These are phyloP conservation scores for Pseudocercospora macadamiae DNA, from an alignment of 2,329 filamentous ascomycete genomes.

Conservation along the genomic window DNA sequence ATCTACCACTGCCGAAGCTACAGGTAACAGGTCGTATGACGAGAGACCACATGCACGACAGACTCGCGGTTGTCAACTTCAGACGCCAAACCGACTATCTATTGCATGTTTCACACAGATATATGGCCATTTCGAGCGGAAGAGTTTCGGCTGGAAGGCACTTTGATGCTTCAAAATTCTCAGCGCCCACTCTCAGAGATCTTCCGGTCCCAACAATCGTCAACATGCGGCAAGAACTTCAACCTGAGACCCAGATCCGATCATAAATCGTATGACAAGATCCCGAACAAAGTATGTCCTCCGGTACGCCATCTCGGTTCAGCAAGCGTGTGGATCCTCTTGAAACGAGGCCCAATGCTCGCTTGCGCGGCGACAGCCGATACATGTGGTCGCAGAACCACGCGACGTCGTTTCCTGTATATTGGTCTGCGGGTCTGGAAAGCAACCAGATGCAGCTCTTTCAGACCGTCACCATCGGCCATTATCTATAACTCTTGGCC, in stretches of 20 bases:
- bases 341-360: not conserved
- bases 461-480: not conserved
- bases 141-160: not conserved
- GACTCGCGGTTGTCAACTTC: not conserved
- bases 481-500: constrained; percentile 13
- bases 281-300: not conserved
- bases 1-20: not conserved
- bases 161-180: too few relatives aligned
- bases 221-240: not conserved
- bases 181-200: not conserved
- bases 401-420: not conserved
- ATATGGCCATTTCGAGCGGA: not conserved
- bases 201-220: not conserved
- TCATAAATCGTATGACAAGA: not conserved
- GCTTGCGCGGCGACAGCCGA: not conserved
- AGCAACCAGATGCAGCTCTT: not conserved
- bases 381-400: not conserved
- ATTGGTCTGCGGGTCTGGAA: not conserved
- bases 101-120: not conserved
- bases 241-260: not conserved
- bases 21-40: too few relatives aligned
- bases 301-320: constrained; percentile 4
- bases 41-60: not conserved
- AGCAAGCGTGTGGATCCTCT: not conserved
- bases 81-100: not conserved